Evolutionary conservation across 1,284 basidiomycete species (phyloP), one percentile per base, ranked within the genome.

Genomic region (Psilocybe mexicana): DNA sequence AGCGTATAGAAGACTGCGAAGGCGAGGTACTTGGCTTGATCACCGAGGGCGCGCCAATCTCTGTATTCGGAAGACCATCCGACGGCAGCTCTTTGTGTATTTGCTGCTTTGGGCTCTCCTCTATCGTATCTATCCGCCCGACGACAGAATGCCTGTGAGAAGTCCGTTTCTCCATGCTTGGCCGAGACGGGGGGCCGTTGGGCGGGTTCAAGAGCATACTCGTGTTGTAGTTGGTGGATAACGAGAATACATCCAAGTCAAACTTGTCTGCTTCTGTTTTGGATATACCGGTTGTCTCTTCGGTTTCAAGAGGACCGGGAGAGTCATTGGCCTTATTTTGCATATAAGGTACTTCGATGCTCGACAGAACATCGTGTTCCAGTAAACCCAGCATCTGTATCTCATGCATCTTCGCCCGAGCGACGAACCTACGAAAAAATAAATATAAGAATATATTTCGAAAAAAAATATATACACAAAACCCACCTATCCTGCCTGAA

Each of bases 351-450:
- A 94, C 86, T 60, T 90, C 91, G 58, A 96, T 95, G 61, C 89
- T 91, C 14, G 91, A 84, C 30, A 90, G 86, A 33, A 94, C 87
- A 68, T 94, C 94, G 68, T 96, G 91, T 65, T 94, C 93, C 48
- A 96, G 78, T 7, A 96, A 78, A 3, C 94, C 94, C 6, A 96
- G 81, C 91, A 93, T 95, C 69, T 96, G 91, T 46, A 96, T 94
- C 69, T 96, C 91, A 66, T 93, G 91, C 93, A 97, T 96, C 74
- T 92, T 93, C 40, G 92, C 93, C 43, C 94, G 86, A 2, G 93
- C 88, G 26, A 97, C 80, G 69, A 97, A 98, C 63, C 90, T 92
- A 61, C 30, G 3, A 53, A 49, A 44, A 26, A 60, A 50, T 59
- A 43, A 35, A 24, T 52, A 14, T 18, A 0, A 18, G 18, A 18